Evolutionary conservation across 345 rosid species (phyloP).

Genomic region (Angophora floribunda): DNA sequence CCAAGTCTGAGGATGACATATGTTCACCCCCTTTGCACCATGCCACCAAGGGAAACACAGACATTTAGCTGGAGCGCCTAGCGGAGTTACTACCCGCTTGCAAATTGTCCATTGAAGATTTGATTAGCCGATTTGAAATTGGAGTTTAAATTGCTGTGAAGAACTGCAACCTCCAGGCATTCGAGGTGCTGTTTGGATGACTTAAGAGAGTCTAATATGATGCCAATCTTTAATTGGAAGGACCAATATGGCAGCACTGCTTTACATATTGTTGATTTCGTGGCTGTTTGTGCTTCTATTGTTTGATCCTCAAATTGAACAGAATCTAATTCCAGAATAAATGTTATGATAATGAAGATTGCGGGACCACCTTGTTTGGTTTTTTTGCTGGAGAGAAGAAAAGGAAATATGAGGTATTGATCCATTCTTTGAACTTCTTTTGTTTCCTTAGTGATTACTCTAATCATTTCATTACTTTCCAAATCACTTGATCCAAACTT

Average conservation of each 20-base stretch:
- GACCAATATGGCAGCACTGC: fast-evolving
- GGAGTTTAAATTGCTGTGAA: constrained; percentile 9
- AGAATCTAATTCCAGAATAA: background rate
- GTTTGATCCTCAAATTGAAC: background rate
- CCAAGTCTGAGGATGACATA: background rate
- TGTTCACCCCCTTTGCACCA: background rate
- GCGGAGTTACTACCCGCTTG: constrained; percentile 4
- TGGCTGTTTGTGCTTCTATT: background rate
- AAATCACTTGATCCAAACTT: background rate
- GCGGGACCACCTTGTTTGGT: background rate
- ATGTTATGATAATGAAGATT: background rate
- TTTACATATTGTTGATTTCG: fast-evolving
- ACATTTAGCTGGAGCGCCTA: background rate
- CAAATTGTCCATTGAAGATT: constrained; percentile 8
- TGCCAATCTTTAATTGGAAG: fast-evolving
- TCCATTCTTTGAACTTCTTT: background rate
- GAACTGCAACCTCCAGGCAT: background rate
- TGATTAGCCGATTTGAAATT: constrained; percentile 5
- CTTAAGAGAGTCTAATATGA: background rate
- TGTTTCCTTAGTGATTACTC: background rate
- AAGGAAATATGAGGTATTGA: background rate
- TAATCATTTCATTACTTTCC: background rate
- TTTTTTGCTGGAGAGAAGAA: background rate
- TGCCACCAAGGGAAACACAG: background rate
- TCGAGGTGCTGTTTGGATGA: background rate